Conservation (phyloP, 305 asterid genomes). For the Lippia alba region DNA sequence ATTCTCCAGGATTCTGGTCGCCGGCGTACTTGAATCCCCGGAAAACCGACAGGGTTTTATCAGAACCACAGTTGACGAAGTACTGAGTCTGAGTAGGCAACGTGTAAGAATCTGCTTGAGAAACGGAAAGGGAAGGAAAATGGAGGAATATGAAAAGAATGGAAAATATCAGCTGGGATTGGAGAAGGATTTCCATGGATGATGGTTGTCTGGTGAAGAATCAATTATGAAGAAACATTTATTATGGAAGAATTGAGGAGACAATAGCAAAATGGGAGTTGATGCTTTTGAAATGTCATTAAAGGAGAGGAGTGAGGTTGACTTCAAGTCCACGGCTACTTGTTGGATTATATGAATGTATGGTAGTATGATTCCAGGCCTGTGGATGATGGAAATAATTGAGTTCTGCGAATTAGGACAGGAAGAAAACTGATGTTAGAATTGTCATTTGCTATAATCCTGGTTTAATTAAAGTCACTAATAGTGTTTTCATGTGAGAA, state of each 20-base stretch:
- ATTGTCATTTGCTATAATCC: too few species aligned
- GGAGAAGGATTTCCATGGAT: conserved; percentile 37
- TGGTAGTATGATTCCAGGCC: neutral
- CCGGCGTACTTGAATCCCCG: conserved; percentile 35
- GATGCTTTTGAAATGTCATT: neutral
- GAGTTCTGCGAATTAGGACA: neutral
- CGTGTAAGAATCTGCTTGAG: neutral
- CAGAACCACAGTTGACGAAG: conserved; percentile 63
- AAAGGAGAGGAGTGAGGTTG: neutral
- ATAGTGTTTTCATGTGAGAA: neutral
- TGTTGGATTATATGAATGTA: neutral
- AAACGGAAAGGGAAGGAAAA: neutral
- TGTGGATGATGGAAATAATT: neutral
- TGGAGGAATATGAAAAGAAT: conserved; percentile 20
- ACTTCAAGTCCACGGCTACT: neutral
- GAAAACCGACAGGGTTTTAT: neutral
- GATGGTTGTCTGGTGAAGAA: neutral
- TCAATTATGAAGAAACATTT: neutral
- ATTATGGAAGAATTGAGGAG: neutral
- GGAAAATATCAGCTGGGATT: neutral
- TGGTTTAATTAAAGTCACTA: too few species aligned
- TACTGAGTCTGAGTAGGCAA: conserved; percentile 31
- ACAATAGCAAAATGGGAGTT: neutral
- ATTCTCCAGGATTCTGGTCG: conserved; percentile 27
- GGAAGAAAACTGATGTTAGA: neutral